Evolutionary conservation across 768 basidiomycete genomes (phyloP), one percentile per base, ranked within the genome.

Genomic region (Mycena metata): DNA sequence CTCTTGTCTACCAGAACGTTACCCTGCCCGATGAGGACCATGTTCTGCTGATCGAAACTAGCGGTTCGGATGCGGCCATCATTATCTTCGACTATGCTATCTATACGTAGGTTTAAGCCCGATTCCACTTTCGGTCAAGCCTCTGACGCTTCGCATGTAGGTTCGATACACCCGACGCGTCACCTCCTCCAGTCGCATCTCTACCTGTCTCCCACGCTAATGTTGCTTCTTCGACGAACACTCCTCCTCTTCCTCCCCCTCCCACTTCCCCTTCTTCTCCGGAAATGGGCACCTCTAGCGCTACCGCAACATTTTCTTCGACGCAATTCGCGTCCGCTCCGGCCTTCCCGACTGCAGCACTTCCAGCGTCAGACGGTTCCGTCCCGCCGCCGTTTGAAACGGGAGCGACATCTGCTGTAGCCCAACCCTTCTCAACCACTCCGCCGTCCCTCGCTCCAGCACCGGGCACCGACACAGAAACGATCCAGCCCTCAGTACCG

Each of bases 71-170:
- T n/a, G 58, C 69, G 5, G 61, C 71, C 7, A 47, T 61, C 15
- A 45, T 75, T 33, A 69, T 74, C n/a, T 75, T 75, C 33, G 74
- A 75, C 47, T 67, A 61, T 36, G 73, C 62, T 9, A 17, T 70
- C 0, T 75, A 75, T 23, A 74, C 73, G 74, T 75, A 49, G 19
- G 74, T 71, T 42, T 23, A 21, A 33, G 23, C 24, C 21, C 26
- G n/a, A 0, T 9, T 5, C 16, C 17, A 36, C 8, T 43, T 10
- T 42, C 43, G 3, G 19, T 43, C 23, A 33, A 2, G 19, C 13
- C 17, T 33, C 21, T 46, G 26, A 51, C 11, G 45, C 33, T 30
- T 8, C 16, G 45, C 10, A 17, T 7, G 36, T 36, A 64, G 52
- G n/a, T 24, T 49, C 17, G 24, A 36, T 36, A 24, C 36, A 11